Conservation (phyloP, 2,329 filamentous ascomycete genomes). For the Cercospora sp. region DNA sequence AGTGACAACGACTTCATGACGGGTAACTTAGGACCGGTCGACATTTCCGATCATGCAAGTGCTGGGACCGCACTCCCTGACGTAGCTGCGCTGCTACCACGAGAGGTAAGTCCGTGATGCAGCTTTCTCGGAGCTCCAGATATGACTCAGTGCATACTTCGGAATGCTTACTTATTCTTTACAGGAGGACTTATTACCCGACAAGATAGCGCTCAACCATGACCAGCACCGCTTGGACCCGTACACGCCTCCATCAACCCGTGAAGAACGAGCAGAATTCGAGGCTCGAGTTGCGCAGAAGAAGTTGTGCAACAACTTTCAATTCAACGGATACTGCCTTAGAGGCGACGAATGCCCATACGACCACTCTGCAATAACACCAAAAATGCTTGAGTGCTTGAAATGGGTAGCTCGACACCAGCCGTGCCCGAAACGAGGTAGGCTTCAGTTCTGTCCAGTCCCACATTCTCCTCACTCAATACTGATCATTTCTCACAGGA, state of each 20-base stretch:
- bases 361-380: constrained; percentile 49
- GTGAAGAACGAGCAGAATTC: constrained; percentile 44
- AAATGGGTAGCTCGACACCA: constrained; percentile 48
- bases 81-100: not conserved
- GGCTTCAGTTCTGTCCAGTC: not conserved
- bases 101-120: constrained; percentile 3
- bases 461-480: not conserved
- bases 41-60: not conserved
- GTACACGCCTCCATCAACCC: constrained; percentile 41
- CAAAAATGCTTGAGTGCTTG: constrained; percentile 44
- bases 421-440: constrained; percentile 44
- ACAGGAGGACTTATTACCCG: constrained; percentile 28
- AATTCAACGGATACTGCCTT: constrained; percentile 40
- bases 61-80: not conserved
- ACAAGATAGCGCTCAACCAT: constrained; percentile 50
- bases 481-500: not conserved
- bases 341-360: constrained; percentile 45
- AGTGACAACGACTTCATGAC: constrained; percentile 28
- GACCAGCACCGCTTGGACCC: constrained; percentile 51
- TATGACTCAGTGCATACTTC: not conserved
- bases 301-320: constrained; percentile 54
- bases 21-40: not conserved
- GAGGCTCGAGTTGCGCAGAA: constrained; percentile 40
- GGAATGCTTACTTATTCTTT: not conserved
- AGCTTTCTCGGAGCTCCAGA: not conserved